phyloP scores from a whole-genome alignment of 2,329 filamentous ascomycete genomes.

The Neoarthrinium moseri region DNA sequence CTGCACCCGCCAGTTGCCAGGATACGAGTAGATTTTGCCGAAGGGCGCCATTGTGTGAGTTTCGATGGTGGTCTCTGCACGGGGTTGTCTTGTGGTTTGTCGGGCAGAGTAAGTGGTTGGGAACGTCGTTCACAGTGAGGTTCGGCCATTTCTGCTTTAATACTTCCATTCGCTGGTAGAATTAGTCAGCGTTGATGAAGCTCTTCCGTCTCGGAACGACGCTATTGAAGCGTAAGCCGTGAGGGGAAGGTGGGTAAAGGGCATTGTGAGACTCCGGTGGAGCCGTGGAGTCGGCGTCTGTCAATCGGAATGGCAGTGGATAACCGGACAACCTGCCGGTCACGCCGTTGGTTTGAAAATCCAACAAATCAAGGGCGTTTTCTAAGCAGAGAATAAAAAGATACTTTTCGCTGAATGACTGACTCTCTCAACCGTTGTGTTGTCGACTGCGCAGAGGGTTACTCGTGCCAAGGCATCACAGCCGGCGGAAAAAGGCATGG shows the following conservation, averaged over 20 bases:
- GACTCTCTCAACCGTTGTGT: no score
- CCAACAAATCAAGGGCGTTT: neutral
- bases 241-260: neutral
- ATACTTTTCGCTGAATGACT: no score
- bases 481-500: no score
- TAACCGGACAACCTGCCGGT: no score
- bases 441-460: no score
- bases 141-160: no score
- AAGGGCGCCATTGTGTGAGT: conserved; percentile 35
- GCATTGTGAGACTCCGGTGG: no score
- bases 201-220: neutral
- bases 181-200: neutral
- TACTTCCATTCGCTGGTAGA: neutral
- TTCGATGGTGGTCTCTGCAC: neutral
- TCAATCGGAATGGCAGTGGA: no score
- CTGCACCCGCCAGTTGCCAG: conserved; percentile 33
- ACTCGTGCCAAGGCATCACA: no score
- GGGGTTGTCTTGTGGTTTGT: neutral
- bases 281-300: no score
- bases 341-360: no score
- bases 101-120: neutral
- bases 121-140: no score
- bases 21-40: conserved; percentile 37
- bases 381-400: neutral
- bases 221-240: neutral